Evolutionary conservation across 345 rosid species (phyloP).

Genomic region (Populus tremula): DNA sequence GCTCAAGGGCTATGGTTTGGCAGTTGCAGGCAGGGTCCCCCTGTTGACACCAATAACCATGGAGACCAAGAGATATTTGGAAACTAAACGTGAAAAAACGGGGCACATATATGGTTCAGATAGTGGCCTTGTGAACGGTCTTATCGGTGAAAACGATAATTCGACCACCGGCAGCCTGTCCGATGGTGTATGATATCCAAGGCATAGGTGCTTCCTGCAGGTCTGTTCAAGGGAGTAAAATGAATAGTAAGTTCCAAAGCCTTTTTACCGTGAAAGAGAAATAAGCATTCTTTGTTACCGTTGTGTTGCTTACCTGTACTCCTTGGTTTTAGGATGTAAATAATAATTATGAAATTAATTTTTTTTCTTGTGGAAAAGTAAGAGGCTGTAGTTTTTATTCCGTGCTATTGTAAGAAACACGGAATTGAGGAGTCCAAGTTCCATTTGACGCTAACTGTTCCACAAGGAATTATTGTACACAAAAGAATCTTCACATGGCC

Average conservation of each 20-base stretch:
- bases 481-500: too few relatives aligned
- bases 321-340: not conserved
- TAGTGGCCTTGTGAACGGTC: slow-evolving; percentile 3
- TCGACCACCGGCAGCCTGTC: not conserved
- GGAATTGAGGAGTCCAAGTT: not conserved
- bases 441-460: not conserved
- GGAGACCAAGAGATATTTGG: slow-evolving; percentile 26
- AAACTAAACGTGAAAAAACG: slow-evolving; percentile 23
- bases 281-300: not conserved
- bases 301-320: not conserved
- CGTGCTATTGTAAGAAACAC: not conserved
- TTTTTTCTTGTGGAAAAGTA: not conserved
- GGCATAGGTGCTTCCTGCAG: slow-evolving; percentile 1
- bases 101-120: slow-evolving; percentile 21
- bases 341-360: not conserved
- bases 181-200: not conserved
- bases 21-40: slow-evolving; percentile 29
- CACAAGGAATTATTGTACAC: not conserved
- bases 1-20: slow-evolving; percentile 32
- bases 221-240: not conserved
- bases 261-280: not conserved
- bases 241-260: not conserved
- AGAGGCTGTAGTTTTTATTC: not conserved
- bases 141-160: not conserved
- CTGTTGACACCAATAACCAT: slow-evolving; percentile 18